Conservation (phyloP, 371 early-diverging fungal species). For the Actinomortierella ambigua region DNA sequence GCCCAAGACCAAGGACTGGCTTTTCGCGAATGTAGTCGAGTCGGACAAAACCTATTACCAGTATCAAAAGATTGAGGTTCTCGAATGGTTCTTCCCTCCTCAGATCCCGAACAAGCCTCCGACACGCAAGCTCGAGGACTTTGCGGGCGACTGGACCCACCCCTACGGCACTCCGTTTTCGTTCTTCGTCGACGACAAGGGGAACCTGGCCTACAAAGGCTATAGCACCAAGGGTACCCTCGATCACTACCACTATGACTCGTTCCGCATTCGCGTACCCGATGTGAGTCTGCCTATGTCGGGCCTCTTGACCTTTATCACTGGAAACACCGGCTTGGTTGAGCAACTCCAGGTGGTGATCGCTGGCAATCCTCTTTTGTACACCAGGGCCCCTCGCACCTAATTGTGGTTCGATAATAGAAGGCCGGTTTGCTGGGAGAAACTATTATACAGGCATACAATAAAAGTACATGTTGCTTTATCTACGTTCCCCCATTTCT, state of each 20-base stretch:
- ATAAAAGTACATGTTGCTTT: no score
- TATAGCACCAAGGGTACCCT: slow-evolving; percentile 4
- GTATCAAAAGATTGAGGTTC: background rate
- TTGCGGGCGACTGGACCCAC: slow-evolving; percentile 16
- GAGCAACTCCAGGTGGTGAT: background rate
- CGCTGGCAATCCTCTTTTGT: background rate
- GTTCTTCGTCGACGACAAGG: background rate
- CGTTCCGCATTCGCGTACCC: slow-evolving; percentile 12
- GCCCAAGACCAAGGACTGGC: slow-evolving; percentile 23
- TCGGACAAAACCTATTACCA: background rate
- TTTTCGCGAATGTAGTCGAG: background rate
- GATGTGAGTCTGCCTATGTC: background rate
- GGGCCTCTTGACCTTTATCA: slow-evolving; percentile 9
- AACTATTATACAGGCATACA: no score
- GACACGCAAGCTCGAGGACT: slow-evolving; percentile 10
- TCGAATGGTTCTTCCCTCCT: slow-evolving; percentile 6
- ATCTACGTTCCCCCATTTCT: no score
- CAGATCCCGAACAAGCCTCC: slow-evolving; percentile 12
- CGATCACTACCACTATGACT: slow-evolving; percentile 29
- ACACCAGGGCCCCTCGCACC: slow-evolving; percentile 1
- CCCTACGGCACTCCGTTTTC: slow-evolving; percentile 5
- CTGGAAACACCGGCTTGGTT: slow-evolving; percentile 1
- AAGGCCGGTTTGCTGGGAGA: no score
- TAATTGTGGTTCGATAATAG: no score
- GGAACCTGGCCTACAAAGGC: slow-evolving; percentile 6